Conservation (phyloP, 1,284 basidiomycete species). For the Porogramme epimiltina region DNA sequence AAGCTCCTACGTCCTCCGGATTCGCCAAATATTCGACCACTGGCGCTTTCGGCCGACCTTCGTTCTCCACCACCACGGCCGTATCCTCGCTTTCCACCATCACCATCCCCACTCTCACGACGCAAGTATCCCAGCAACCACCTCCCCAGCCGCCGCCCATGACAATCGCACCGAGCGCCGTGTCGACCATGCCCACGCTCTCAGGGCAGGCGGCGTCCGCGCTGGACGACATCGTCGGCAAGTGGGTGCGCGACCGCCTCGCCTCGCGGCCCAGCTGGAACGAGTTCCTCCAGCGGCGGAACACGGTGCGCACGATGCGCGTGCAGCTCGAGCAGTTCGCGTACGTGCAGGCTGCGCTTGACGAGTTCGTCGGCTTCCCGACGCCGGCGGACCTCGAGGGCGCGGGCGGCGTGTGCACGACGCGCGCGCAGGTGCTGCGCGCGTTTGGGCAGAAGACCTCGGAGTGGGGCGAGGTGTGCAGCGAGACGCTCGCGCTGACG, state of each 20-base stretch:
- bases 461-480: slow-evolving; percentile 48
- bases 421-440: slow-evolving; percentile 56
- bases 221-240: slow-evolving; percentile 24
- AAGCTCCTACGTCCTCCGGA: not conserved
- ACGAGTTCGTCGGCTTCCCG: slow-evolving; percentile 21
- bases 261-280: slow-evolving; percentile 25
- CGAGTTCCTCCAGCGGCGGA: slow-evolving; percentile 25
- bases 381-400: slow-evolving; percentile 26
- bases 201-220: slow-evolving; percentile 14
- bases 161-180: slow-evolving; percentile 16
- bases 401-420: slow-evolving; percentile 24
- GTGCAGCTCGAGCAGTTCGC: slow-evolving; percentile 30
- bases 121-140: slow-evolving; percentile 6
- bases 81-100: no score
- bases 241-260: slow-evolving; percentile 26
- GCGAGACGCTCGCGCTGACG: slow-evolving; percentile 52
- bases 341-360: slow-evolving; percentile 32
- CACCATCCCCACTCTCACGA: no score
- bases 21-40: not conserved
- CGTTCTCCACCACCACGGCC: not conserved
- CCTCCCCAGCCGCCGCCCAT: not conserved
- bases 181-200: slow-evolving; percentile 13
- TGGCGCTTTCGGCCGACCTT: not conserved
- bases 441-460: slow-evolving; percentile 47
- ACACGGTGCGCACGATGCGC: slow-evolving; percentile 23